A percentile compares a stretch with the other conserved stretches of the same genome.
These are phyloP conservation scores for Taphrina deformans DNA, from an alignment of 1,139 yeast genomes.

Conservation along the genomic window DNA sequence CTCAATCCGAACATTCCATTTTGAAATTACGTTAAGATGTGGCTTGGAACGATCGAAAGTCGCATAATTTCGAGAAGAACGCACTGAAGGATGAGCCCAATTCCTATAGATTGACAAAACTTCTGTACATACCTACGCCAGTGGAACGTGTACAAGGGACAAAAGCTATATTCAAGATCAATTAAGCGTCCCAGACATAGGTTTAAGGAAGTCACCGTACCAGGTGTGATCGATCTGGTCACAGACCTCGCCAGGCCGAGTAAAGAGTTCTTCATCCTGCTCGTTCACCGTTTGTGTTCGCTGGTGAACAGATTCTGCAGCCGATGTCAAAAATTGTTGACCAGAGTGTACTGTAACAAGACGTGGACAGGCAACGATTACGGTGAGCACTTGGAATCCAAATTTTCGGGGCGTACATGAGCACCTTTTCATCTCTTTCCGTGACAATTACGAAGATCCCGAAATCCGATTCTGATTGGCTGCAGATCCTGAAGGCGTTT, in stretches of 20 bases:
- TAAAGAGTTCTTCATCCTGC: constrained; percentile 18
- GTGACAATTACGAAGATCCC: neutral
- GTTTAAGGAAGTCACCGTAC: neutral
- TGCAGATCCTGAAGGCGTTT: neutral
- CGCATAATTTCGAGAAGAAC: constrained; percentile 42
- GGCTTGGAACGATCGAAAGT: constrained; percentile 90
- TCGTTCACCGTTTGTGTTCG: neutral
- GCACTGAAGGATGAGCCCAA: neutral
- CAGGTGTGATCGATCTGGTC: constrained; percentile 10
- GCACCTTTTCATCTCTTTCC: neutral
- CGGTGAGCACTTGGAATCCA: neutral
- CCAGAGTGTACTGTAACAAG: too few species aligned
- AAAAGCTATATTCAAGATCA: neutral
- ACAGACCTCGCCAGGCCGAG: constrained; percentile 24
- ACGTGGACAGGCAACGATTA: neutral
- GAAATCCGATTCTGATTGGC: neutral
- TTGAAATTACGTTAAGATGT: constrained; percentile 63
- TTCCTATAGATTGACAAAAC: neutral
- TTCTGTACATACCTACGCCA: neutral
- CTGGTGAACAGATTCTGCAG: neutral
- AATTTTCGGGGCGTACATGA: neutral
- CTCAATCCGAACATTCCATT: neutral
- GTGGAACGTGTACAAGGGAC: neutral
- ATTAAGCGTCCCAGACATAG: neutral
- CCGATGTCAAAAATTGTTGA: too few species aligned